Evolutionary conservation across 164 flowering plant species (phyloP).

Genomic region (Protea cynaroides): DNA sequence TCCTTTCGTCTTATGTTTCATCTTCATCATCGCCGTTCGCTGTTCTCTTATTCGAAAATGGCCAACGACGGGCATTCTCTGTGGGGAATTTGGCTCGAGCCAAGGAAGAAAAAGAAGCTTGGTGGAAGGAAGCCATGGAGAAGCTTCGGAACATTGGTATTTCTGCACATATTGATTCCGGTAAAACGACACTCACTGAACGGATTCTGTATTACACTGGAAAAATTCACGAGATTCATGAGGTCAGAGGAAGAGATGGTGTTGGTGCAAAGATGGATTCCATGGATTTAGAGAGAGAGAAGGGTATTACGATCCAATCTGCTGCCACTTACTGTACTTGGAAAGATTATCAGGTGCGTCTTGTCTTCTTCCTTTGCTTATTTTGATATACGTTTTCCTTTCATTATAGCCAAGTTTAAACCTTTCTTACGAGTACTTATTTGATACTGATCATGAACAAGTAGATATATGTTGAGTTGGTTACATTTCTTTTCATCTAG

Average conservation of each 20-base stretch:
- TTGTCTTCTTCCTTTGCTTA: background rate
- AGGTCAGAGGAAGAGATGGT: constrained; percentile 90
- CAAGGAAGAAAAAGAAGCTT: constrained; percentile 60
- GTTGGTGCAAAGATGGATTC: constrained; percentile 99
- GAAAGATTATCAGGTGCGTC: constrained; percentile 77
- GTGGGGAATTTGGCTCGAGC: constrained; percentile 47
- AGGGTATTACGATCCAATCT: constrained; percentile 95
- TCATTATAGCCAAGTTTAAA: background rate
- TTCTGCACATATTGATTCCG: constrained; percentile 96
- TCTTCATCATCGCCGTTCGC: constrained; percentile 31
- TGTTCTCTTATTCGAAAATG: constrained; percentile 31
- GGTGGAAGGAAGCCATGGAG: constrained; percentile 84
- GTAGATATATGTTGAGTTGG: no score
- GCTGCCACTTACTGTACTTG: constrained; percentile 98
- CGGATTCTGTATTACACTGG: constrained; percentile 84
- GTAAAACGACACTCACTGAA: constrained; percentile 95
- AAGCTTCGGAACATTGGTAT: constrained; percentile 88
- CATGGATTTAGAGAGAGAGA: constrained; percentile 98
- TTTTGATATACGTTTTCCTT: no score
- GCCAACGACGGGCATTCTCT: constrained; percentile 43
- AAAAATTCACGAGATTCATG: constrained; percentile 92
- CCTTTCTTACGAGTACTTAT: no score
- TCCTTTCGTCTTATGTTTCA: constrained; percentile 7
- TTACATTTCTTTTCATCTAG: no score
- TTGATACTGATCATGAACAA: no score